Percentiles rank a stretch among this genome's conserved stretches.
Conservation (phyloP, 2,329 filamentous ascomycete genomes). For the Paecilomyces niveus region DNA sequence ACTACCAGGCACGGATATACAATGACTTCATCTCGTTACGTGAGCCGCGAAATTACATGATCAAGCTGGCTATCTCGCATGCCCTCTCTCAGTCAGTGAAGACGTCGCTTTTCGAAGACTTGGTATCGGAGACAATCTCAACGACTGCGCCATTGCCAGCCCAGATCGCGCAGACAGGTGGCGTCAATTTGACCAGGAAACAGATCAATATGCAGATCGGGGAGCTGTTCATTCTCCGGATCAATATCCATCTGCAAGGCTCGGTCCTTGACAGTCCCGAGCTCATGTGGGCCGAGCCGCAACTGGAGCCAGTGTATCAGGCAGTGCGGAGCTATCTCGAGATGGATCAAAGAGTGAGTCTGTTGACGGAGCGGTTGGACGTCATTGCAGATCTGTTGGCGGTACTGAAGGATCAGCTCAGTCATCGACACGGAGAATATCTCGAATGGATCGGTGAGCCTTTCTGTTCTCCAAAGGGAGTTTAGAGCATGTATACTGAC, state of each 20-base stretch:
- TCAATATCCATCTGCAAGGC: conserved; percentile 96
- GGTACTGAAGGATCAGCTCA: conserved; percentile 91
- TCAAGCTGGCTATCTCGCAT: conserved; percentile 92
- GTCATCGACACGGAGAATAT: conserved; percentile 85
- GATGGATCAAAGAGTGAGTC: conserved; percentile 89
- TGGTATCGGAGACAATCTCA: conserved; percentile 89
- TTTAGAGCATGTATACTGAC: not conserved
- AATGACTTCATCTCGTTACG: conserved; percentile 96
- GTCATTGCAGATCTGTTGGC: conserved; percentile 91
- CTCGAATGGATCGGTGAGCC: conserved; percentile 78
- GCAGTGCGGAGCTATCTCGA: conserved; percentile 92
- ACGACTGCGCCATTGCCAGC: conserved; percentile 88
- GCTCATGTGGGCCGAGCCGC: conserved; percentile 96
- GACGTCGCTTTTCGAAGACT: conserved; percentile 92
- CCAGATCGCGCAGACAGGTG: conserved; percentile 86
- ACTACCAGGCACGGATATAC: conserved; percentile 98
- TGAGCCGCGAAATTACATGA: conserved; percentile 97
- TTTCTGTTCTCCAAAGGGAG: not conserved
- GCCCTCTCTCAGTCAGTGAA: conserved; percentile 94
- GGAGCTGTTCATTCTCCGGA: conserved; percentile 92
- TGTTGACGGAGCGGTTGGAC: conserved; percentile 82
- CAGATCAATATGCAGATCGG: conserved; percentile 99
- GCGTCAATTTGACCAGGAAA: conserved; percentile 76
- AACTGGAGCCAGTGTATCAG: conserved; percentile 92
- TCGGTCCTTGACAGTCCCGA: conserved; percentile 95